Base-by-base conservation (phyloP, 306 rosid genomes). In the Morella rubra region DNA sequence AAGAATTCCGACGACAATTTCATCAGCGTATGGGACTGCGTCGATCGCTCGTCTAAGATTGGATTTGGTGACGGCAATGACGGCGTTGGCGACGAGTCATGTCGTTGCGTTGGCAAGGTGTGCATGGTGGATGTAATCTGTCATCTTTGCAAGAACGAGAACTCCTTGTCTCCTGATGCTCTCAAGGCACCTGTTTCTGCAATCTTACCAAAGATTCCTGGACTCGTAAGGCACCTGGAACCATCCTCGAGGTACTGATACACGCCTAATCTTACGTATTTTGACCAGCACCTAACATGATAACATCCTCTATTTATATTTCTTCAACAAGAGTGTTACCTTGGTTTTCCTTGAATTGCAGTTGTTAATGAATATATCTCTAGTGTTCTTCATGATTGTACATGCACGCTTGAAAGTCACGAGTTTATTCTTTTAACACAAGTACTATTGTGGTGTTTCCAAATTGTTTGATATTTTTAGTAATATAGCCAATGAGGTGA, bases 41-140 rank as follows among this genome's bases (percentile, higher is more conserved):
- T 10, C 20, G 53, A 80, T 6, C 88, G 81, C 73, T 66, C 76
- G 37, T 66, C 76, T 8, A 40, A 27, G 56, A 55, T 7, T 16
- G 53, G 75, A 16, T 71, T 81, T 37, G 53, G 19, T 32, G 67
- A 32, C 44, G 74, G 62, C 27, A 24, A 24, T 0, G 3, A 2
- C 37, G 37, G 3, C 19, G 67, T 40, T 9, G 68, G 55, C 7
- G 73, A 76, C 15, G 76, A 60, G 19, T 32, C 37, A 32, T 84
- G 89, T 74, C 76, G 78, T 52, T 96, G 99, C 27, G 84, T 96
- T 0, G 98, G 98, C 8, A 96, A 92, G 78, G 49, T 95, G 37
- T 91, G 93, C 83, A 89, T 87, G 97, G 98, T 95, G 6, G 97
- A 95, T 81, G 86, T 95, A 44, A 82, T 91, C n/a, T 87, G 92